Evolutionary conservation across 192 early-diverging fungal species (phyloP), one percentile per base, ranked within the genome.

Genomic region (Rhizoclosmatium sp.): DNA sequence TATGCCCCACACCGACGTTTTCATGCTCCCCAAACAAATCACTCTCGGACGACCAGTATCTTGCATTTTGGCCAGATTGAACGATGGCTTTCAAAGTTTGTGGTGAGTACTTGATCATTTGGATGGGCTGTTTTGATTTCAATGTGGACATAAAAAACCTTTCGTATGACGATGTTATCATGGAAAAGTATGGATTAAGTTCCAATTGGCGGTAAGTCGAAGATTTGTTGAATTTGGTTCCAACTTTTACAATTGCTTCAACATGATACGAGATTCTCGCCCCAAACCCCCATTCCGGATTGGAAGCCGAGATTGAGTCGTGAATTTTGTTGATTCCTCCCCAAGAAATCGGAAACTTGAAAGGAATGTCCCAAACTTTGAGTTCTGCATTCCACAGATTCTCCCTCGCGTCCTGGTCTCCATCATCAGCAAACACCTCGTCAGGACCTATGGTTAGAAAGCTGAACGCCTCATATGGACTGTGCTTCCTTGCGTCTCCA

Each of bases 231-330:
- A 75, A n/a, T 2, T 12, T 16, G 0, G 59, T 62, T 16, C 72
- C 72, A n/a, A 49, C 46, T 66, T 59, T 4, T 14, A 80, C 78
- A 7, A 21, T 42, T 21, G 47, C 78, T 2, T 23, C 48, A 39
- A 80, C 23, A 10, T 19, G 71, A 59, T 80, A 80, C 44, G 54
- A 58, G 62, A 80, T 80, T 12, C 78, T 16, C 40, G 69, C 78
- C 45, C 78, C 78, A 64, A 80, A 80, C n/a, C 78, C 78, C 78
- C 78, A 80, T 59, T 80, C 78, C 5, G 78, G 78, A 51, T 80
- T 80, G 4, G 78, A 80, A 3, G 78, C 78, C 4, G n/a, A 46
- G 31, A 80, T 65, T 41, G 70, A 73, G 12, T 59, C 59, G 48
- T 80, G 70, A 16, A 80, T 59, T 51, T 71, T 71, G 61, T 65